Evolutionary conservation across 257 asterid genomes (phyloP), one percentile per base, ranked within the genome.

Genomic region (Solanum raphanifolium): DNA sequence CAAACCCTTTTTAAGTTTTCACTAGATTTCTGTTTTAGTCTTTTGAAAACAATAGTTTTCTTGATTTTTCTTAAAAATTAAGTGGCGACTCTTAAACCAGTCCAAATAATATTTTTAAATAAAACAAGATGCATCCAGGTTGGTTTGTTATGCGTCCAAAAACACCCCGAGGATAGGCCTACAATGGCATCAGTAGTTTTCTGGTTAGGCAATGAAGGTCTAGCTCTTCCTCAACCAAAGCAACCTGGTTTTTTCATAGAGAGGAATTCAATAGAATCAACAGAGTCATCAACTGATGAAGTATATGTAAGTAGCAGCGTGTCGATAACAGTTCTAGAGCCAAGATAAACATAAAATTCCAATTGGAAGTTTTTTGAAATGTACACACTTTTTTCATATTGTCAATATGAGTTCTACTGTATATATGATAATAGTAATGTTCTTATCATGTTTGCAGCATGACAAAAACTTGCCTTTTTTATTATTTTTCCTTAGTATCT

Each of bases 71-170:
- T n/a, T n/a, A n/a, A n/a, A n/a, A n/a, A n/a, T n/a, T n/a, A n/a
- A n/a, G n/a, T n/a, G n/a, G n/a, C n/a, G n/a, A n/a, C n/a, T n/a
- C n/a, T n/a, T n/a, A n/a, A n/a, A n/a, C n/a, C n/a, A n/a, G n/a
- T n/a, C n/a, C n/a, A n/a, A n/a, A n/a, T n/a, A n/a, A n/a, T n/a
- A n/a, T n/a, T n/a, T n/a, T n/a, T n/a, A n/a, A n/a, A n/a, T n/a
- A n/a, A n/a, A n/a, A n/a, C n/a, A n/a, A 74, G 82, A 32, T 87
- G 87, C 86, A 87, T 87, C 29, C 89, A 84, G 7, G 83, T 89
- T 25, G 91, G 88, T 20, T 82, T 89, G 13, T 32, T 89, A 15
- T 87, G 89, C 79, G 87, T 89, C 13, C 89, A 87, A 69, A 81
- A 74, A 66, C 62, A 52, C 12, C 87, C 89, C 0, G 58, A 89